These are phyloP conservation scores for Tulasnella sp. DNA, from an alignment of 768 basidiomycete species.

Conservation along the genomic window DNA sequence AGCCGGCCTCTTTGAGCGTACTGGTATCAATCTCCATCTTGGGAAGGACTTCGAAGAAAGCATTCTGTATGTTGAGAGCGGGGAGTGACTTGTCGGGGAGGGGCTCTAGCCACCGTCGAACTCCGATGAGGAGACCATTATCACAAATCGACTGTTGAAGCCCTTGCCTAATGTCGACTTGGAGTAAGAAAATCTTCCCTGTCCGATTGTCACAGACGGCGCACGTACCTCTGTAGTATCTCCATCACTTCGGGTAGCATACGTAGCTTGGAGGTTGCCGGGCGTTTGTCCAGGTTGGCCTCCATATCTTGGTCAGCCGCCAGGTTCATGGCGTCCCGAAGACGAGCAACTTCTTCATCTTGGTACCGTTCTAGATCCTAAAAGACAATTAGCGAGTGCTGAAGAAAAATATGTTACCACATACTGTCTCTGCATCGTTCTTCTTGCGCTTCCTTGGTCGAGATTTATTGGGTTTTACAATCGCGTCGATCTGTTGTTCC, in stretches of 20 bases:
- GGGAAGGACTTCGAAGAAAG: conserved; percentile 70
- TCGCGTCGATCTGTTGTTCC: conserved; percentile 77
- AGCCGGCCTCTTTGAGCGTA: conserved; percentile 80
- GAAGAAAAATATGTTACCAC: conserved; percentile 13
- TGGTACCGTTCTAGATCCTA: conserved; percentile 62
- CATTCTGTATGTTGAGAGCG: conserved; percentile 88
- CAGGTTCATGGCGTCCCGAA: conserved; percentile 77
- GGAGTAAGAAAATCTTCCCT: background rate
- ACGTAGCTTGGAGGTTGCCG: conserved; percentile 74
- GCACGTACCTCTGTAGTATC: conserved; percentile 75
- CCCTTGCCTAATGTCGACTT: conserved; percentile 10
- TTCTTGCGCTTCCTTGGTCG: conserved; percentile 52
- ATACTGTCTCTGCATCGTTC: conserved; percentile 65
- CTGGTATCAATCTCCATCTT: conserved; percentile 88
- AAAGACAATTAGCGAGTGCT: background rate
- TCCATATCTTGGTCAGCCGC: conserved; percentile 79
- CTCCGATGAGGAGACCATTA: conserved; percentile 85
- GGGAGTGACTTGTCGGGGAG: conserved; percentile 87
- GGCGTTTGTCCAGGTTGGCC: conserved; percentile 65
- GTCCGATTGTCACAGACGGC: background rate
- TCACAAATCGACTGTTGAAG: conserved; percentile 87
- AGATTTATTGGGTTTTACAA: conserved; percentile 69
- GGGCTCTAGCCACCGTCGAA: conserved; percentile 86
- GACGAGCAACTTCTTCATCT: conserved; percentile 80
- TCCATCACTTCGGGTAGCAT: conserved; percentile 86